Evolutionary conservation across 345 rosid genomes (phyloP).

Genomic region (Pistacia atlantica): DNA sequence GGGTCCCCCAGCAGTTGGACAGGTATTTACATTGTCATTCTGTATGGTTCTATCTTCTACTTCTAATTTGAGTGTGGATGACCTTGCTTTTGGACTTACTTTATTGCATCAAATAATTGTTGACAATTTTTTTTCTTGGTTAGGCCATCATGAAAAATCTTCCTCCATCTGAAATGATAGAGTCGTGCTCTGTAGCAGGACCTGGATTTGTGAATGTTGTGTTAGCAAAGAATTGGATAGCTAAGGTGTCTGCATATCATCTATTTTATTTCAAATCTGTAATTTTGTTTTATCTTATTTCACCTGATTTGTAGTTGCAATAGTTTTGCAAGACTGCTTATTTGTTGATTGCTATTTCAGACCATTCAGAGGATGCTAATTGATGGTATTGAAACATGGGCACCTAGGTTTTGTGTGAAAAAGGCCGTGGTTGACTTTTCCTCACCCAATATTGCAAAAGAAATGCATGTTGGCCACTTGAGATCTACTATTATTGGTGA

Average conservation of each 20-base stretch:
- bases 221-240: constrained; percentile 76
- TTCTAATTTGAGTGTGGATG: not conserved
- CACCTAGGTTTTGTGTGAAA: constrained; percentile 64
- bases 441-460: constrained; percentile 99
- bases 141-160: constrained; percentile 79
- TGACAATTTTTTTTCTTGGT: not conserved
- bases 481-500: constrained; percentile 98
- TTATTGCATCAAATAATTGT: constrained; percentile 2
- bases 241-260: constrained; percentile 54
- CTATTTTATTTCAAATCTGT: not conserved
- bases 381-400: constrained; percentile 84
- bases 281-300: not conserved
- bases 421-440: constrained; percentile 96
- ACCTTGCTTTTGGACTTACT: not conserved
- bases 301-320: not conserved
- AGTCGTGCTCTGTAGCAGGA: constrained; percentile 84
- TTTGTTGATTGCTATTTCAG: constrained; percentile 43
- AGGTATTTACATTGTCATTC: constrained; percentile 42
- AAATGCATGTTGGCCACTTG: constrained; percentile 99
- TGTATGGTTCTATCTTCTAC: not conserved
- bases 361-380: constrained; percentile 78
- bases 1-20: constrained; percentile 85
- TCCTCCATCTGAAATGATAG: constrained; percentile 79
- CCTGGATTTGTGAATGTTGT: constrained; percentile 90
- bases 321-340: constrained; percentile 11